Conservation (phyloP, 176 grass and related monocot genomes). For the Rhynchospora breviuscula region DNA sequence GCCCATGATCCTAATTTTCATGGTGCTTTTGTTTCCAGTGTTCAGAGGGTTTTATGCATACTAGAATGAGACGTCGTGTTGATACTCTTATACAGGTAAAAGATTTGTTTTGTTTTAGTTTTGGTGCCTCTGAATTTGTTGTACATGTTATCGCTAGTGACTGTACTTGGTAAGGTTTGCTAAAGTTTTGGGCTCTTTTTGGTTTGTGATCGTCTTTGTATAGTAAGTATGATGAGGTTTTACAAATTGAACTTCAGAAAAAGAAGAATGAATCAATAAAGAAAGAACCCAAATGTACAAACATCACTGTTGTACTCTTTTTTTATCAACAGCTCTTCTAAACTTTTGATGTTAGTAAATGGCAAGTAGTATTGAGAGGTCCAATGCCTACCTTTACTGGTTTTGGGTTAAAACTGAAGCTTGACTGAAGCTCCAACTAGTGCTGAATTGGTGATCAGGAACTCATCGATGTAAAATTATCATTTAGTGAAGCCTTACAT, state of each 20-base stretch:
- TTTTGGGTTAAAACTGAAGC: background rate
- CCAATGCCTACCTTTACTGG: background rate
- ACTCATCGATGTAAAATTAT: background rate
- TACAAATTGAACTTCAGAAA: background rate
- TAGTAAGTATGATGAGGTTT: slow-evolving; percentile 1
- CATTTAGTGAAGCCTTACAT: background rate
- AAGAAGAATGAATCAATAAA: background rate
- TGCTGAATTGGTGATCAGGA: background rate
- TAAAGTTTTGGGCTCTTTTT: background rate
- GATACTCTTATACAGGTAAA: slow-evolving; percentile 89
- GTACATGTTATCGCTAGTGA: background rate
- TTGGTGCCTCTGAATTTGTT: background rate
- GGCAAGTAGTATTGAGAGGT: background rate
- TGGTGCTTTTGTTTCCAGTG: slow-evolving; percentile 44
- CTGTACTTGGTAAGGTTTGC: background rate
- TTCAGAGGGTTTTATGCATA: slow-evolving; percentile 99
- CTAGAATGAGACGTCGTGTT: slow-evolving; percentile 96
- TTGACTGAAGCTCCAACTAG: background rate
- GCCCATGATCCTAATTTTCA: background rate
- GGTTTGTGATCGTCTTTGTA: slow-evolving; percentile 13
- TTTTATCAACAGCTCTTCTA: background rate
- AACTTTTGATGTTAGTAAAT: background rate
- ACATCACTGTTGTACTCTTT: background rate
- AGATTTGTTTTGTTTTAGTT: background rate
- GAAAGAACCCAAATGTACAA: background rate